Percentiles rank a stretch among this genome's conserved stretches.
Conservation (phyloP, 306 rosid species). For the Vigna trinervia region DNA sequence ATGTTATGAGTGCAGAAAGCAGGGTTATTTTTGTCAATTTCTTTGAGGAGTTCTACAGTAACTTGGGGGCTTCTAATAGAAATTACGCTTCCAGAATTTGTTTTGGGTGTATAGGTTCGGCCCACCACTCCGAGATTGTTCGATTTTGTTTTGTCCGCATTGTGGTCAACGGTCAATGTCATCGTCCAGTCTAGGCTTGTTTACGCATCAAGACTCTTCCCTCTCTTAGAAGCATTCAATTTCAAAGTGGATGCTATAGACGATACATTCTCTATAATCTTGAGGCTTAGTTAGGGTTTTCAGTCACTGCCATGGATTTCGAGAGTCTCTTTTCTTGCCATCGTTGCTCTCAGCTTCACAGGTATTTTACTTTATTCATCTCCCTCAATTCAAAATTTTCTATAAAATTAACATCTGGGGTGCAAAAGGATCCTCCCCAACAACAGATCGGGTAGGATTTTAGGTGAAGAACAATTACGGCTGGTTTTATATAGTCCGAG, state of each 20-base stretch:
- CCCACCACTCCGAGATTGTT: background rate
- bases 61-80: background rate
- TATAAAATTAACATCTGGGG: background rate
- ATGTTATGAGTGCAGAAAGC: too few species aligned
- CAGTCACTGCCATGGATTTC: constrained; percentile 59
- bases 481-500: background rate
- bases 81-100: too few species aligned
- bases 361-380: constrained; percentile 50
- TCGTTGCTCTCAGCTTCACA: constrained; percentile 68
- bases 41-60: too few species aligned
- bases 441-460: constrained; percentile 11
- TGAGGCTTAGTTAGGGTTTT: constrained; percentile 8
- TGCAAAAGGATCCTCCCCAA: background rate
- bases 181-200: constrained; percentile 16
- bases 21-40: too few species aligned
- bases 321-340: constrained; percentile 49
- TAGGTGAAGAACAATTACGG: constrained; percentile 2
- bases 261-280: background rate
- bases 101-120: background rate
- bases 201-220: constrained; percentile 10
- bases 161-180: constrained; percentile 35
- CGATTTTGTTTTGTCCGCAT: background rate
- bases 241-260: background rate
- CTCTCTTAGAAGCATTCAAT: constrained; percentile 35
- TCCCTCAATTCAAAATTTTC: background rate